Percentiles rank a stretch among this genome's conserved stretches.
Conservation (phyloP, 2,329 filamentous ascomycete genomes). For the Ophiostoma sp. region DNA sequence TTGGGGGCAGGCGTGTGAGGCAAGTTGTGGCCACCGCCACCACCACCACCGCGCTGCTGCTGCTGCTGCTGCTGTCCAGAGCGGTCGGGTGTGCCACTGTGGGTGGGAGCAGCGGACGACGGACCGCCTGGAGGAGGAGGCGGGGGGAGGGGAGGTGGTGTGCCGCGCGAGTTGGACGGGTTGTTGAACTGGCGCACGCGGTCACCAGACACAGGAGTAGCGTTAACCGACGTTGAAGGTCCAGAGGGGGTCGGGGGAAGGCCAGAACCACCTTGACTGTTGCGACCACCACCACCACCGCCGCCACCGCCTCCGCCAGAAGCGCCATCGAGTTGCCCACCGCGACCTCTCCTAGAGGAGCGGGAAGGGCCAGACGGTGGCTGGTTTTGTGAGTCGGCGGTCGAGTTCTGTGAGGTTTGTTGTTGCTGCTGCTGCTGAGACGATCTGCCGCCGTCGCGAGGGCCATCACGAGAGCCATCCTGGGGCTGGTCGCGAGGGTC, state of each 20-base stretch:
- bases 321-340: conserved; percentile 37
- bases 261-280: background rate
- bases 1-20: conserved; percentile 23
- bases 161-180: background rate
- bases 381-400: conserved; percentile 46
- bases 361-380: conserved; percentile 30
- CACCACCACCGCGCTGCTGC: background rate
- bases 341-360: conserved; percentile 36
- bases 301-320: background rate
- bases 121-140: conserved; percentile 10
- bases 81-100: conserved; percentile 1
- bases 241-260: background rate
- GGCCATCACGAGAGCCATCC: background rate
- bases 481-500: conserved; percentile 29
- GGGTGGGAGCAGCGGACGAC: background rate
- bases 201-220: conserved; percentile 27
- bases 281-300: background rate
- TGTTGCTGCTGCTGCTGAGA: conserved; percentile 39
- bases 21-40: background rate
- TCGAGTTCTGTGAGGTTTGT: conserved; percentile 32
- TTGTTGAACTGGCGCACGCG: conserved; percentile 25
- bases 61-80: conserved; percentile 12
- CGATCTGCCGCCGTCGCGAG: background rate
- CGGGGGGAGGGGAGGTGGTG: conserved; percentile 3
- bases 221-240: conserved; percentile 28